Conservation (phyloP, 2,329 filamentous ascomycete species). For the Cryphonectria carpinicola region DNA sequence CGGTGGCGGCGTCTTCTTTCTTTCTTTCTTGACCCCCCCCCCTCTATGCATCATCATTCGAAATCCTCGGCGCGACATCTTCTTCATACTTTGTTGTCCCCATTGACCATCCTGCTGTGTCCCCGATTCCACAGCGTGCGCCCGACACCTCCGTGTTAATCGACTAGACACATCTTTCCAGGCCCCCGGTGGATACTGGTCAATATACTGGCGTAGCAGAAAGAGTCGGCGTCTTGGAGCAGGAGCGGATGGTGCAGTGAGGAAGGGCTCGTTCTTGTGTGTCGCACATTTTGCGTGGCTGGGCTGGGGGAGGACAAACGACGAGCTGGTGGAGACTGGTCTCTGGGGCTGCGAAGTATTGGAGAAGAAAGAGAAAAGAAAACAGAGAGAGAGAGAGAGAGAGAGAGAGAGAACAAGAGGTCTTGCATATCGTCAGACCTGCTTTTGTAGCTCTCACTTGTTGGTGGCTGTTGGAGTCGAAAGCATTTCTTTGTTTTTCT, state of each 20-base stretch:
- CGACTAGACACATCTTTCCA: background rate
- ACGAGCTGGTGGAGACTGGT: conserved; percentile 19
- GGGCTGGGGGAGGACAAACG: conserved; percentile 19
- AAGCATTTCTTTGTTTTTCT: conserved; percentile 14
- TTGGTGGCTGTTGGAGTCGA: conserved; percentile 17
- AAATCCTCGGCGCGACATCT: background rate
- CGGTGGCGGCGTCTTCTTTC: background rate
- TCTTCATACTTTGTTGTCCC: background rate
- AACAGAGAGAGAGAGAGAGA: background rate
- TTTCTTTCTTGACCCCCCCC: background rate
- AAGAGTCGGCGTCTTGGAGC: background rate
- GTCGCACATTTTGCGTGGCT: conserved; percentile 20
- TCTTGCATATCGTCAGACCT: conserved; percentile 22
- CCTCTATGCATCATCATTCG: background rate
- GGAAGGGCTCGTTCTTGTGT: conserved; percentile 20
- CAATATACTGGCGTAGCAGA: conserved; percentile 1
- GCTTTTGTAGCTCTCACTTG: conserved; percentile 22
- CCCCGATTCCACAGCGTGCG: background rate
- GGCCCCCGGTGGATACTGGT: background rate
- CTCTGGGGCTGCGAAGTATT: conserved; percentile 13
- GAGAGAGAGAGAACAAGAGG: conserved; percentile 6
- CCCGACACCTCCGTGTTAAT: background rate
- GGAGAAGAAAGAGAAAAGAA: conserved; percentile 8
- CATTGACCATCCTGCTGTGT: background rate
- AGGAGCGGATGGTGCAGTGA: conserved; percentile 13